A percentile compares a stretch with the other conserved stretches of the same genome.
phyloP scores from a whole-genome alignment of 2,329 filamentous ascomycete genomes.

The Xylariaceae sp. region DNA sequence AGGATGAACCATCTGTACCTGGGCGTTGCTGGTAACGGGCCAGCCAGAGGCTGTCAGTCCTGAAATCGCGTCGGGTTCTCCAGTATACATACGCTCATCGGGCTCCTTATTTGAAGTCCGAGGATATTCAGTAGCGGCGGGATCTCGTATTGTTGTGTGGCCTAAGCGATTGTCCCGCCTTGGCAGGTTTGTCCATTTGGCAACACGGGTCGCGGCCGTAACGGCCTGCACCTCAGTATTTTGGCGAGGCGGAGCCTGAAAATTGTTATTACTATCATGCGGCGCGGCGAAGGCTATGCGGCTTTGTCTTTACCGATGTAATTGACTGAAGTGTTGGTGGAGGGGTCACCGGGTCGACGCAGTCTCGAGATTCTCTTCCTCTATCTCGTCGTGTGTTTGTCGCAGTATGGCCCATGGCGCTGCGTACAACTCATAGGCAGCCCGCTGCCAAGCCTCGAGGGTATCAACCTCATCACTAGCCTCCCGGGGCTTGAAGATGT shows the following conservation, averaged over 20 bases:
- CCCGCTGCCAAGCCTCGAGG: conserved; percentile 6
- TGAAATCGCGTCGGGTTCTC: conserved; percentile 2
- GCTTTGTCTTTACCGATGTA: conserved; percentile 2
- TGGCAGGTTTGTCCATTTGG: conserved; percentile 8
- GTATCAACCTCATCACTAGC: conserved; percentile 1
- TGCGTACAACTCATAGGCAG: conserved; percentile 7
- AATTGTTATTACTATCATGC: conserved; percentile 2
- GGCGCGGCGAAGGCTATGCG: conserved; percentile 1
- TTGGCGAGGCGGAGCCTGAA: not conserved
- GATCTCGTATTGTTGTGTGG: conserved; percentile 1
- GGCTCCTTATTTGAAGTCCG: conserved; percentile 1
- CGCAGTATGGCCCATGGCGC: conserved; percentile 6
- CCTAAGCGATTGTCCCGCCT: conserved; percentile 2
- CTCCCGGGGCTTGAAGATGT: conserved; percentile 8
- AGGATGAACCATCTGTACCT: conserved; percentile 1
- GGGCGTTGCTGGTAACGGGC: conserved; percentile 4
- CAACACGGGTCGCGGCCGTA: conserved; percentile 2
- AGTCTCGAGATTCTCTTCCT: conserved; percentile 4
- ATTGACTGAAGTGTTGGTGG: conserved; percentile 1
- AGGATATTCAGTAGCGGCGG: conserved; percentile 1
- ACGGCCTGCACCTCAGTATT: conserved; percentile 3
- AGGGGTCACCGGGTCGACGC: not conserved
- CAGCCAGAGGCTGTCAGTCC: conserved; percentile 4
- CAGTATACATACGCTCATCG: conserved; percentile 1
- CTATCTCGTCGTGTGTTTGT: conserved; percentile 4